Base-by-base conservation (phyloP, 352 stramenopile species). In the Globisporangium lucens region DNA sequence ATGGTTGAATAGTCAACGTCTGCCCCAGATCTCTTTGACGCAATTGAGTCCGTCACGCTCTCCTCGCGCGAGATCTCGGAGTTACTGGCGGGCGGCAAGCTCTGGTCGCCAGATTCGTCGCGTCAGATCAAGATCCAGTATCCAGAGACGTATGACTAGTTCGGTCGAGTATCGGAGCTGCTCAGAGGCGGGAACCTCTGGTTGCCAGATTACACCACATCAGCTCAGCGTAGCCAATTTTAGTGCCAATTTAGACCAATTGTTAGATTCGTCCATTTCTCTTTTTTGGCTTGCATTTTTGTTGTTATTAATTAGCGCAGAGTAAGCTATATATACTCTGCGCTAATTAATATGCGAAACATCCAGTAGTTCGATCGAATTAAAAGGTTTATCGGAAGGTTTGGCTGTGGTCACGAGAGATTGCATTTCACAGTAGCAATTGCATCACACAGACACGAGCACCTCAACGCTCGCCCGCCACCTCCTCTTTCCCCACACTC, bases 21-120 rank as follows among this genome's bases (percentile, higher is more conserved):
- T 6, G 79, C 88, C 1, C 75, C 70, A 24, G 75, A 90, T 36
- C 75, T 94, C 47, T 91, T 95, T 47, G 70, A 79, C 4, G 69
- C 88, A 9, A 89, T 95, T 61, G 74, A 80, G 52, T 78, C 72
- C 9, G 79, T 93, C 22, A 82, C 75, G 52, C 76, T 95, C 9
- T 95, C 88, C 1, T 84, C 84, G 41, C 57, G 72, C 8, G 88
- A 93, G 30, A 93, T 95, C 71, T 85, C 75, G 29, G 73, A 78
- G 63, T 67, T 95, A 30, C 69, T 95, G 12, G 76, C 76, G 1
- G 86, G 86, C 43, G 88, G 85, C 4, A 77, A 81, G 47, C 82
- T 90, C 13, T 95, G 88, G 88, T 90, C 86, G 0, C 88, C 88
- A 6, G 88, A 94, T 56, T 79, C 82, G n/a, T 63, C 57, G 38